Evolutionary conservation across 2,329 filamentous ascomycete genomes (phyloP), one percentile per base, ranked within the genome.

Genomic region (Lanzia echinophila): DNA sequence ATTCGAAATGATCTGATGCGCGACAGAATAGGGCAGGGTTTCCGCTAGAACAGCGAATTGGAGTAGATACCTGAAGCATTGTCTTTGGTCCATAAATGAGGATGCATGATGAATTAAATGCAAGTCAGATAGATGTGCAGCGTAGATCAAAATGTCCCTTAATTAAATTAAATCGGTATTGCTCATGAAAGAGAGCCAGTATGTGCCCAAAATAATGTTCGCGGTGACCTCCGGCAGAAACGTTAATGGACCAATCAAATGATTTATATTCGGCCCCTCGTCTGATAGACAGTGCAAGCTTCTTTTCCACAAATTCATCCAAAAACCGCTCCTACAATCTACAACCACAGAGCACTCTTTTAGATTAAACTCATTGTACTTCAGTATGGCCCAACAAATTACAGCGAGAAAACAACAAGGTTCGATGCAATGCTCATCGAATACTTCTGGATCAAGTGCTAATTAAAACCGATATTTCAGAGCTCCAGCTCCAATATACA

Each of bases 81-180:
- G 69, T 96, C 86, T 70, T 94, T 90, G 28, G 90, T 96, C 69
- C 97, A 91, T 2, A 99, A 76, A 75, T 96, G 92, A 52, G 94
- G 95, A 88, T 99, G 94, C 94, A 99, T 99, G 43, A 65, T 81
- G 69, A 20, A 20, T 19, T 12, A n/a, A 28, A 8, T 8, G 24
- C 24, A 28, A 28, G 24, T 28, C 4, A 17, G 17, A 17, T 20
- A 10, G n/a, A 8, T 41, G 19, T 22, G 38, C 6, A 41, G 38
- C 17, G 38, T 20, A 20, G 8, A 41, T 6, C 17, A 41, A 41
- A 41, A 41, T 41, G 38, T 41, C 38, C 8, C n/a, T 41, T 20
- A 7, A 41, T 17, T 41, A 41, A 28, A 20, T 20, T 13, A 41
- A 41, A 19, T 41, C 38, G 38, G 12, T 19, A 4, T 11, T 20